phyloP scores from a whole-genome alignment of 148 eudicot genomes.

The Rhododendron simsii region DNA sequence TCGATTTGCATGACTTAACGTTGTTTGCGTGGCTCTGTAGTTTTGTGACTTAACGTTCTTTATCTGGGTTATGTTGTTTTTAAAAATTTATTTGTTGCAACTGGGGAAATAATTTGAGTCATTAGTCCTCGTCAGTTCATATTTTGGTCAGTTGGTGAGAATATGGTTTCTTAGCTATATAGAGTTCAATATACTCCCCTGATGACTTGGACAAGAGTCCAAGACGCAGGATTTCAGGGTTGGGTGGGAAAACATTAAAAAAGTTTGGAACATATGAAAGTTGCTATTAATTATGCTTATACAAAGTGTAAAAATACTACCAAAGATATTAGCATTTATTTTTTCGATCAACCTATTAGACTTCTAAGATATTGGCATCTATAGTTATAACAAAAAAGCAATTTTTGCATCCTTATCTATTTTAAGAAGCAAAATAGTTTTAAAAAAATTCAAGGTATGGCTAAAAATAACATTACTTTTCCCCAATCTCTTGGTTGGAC shows the following conservation, averaged over 20 bases:
- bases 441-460: neutral
- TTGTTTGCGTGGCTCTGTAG: neutral
- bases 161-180: neutral
- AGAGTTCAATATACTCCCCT: neutral
- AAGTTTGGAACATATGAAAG: neutral
- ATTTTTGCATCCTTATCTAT: neutral
- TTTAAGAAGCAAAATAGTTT: neutral
- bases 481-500: neutral
- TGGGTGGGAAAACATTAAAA: neutral
- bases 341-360: neutral
- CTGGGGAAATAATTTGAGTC: neutral
- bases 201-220: neutral
- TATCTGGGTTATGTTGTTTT: neutral
- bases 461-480: neutral
- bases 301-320: neutral
- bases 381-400: neutral
- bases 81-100: neutral
- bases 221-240: neutral
- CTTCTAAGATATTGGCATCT: neutral
- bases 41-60: no score
- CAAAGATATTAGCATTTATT: neutral
- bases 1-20: neutral
- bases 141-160: neutral
- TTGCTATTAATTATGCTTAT: neutral
- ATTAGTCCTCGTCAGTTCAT: neutral